Conservation (phyloP, 768 basidiomycete species). For the Agrocybe pediades region DNA sequence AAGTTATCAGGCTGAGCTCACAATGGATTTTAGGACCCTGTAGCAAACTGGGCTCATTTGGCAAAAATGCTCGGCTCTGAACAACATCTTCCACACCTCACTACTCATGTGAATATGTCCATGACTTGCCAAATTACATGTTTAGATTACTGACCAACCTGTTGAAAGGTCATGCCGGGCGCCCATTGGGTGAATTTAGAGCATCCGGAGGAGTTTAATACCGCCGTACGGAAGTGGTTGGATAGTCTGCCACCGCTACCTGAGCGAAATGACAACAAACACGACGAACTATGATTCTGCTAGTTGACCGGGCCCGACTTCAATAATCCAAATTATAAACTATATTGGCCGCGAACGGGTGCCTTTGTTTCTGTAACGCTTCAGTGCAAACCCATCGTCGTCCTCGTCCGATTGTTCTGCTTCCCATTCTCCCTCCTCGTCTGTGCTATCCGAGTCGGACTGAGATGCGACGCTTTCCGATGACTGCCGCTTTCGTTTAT, state of each 20-base stretch:
- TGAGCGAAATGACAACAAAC: not conserved
- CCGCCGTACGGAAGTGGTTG: slow-evolving; percentile 55
- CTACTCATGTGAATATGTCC: slow-evolving; percentile 33
- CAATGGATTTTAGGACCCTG: slow-evolving; percentile 43
- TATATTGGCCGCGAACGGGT: slow-evolving; percentile 3
- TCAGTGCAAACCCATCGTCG: no score
- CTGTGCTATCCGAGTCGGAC: no score
- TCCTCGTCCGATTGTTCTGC: not conserved
- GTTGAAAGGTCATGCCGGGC: slow-evolving; percentile 54
- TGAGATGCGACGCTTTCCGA: no score
- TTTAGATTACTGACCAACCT: not conserved
- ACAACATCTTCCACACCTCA: slow-evolving; percentile 38
- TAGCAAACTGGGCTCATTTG: slow-evolving; percentile 42
- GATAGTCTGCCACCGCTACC: not conserved
- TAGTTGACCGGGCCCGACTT: not conserved
- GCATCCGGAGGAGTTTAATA: slow-evolving; percentile 52
- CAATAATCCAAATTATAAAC: not conserved
- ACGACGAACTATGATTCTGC: not conserved
- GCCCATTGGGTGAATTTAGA: slow-evolving; percentile 76
- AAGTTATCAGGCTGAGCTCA: no score
- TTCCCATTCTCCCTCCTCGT: not conserved
- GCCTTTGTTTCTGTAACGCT: not conserved
- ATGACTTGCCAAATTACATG: not conserved
- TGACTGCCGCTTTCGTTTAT: no score
- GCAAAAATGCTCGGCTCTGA: slow-evolving; percentile 36